Conservation (phyloP, 495 filamentous ascomycete species). For the Thozetella sp. region DNA sequence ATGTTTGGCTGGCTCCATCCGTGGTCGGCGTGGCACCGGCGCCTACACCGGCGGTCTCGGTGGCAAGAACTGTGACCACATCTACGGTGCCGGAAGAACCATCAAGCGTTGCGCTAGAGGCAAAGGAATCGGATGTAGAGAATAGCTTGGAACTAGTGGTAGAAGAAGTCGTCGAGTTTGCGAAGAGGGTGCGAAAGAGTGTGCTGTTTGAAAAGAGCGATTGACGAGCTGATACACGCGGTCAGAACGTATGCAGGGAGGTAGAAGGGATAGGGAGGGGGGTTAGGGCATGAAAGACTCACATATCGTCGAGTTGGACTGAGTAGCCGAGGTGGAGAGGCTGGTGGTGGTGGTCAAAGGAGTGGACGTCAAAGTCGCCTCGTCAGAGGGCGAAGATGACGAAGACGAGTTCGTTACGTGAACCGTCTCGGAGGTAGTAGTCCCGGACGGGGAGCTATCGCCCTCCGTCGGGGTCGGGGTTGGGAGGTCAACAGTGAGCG, state of each 20-base stretch:
- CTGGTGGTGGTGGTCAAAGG: constrained; percentile 41
- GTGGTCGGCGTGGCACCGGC: constrained; percentile 1
- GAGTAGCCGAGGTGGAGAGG: constrained; percentile 40
- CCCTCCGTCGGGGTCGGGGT: constrained; percentile 1
- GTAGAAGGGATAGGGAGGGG: background rate
- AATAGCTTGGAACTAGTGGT: constrained; percentile 14
- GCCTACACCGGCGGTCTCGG: constrained; percentile 4
- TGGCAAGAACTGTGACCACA: constrained; percentile 6
- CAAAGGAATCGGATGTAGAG: constrained; percentile 16
- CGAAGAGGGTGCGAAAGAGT: constrained; percentile 22
- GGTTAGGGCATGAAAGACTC: constrained; percentile 12
- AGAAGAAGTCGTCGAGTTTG: constrained; percentile 27
- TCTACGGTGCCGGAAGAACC: constrained; percentile 5
- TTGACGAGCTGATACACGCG: background rate
- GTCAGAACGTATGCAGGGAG: constrained; percentile 11
- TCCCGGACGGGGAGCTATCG: constrained; percentile 27
- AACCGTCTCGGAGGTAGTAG: constrained; percentile 17
- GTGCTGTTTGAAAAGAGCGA: constrained; percentile 42
- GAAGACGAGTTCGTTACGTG: constrained; percentile 5
- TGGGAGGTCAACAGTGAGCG: constrained; percentile 10
- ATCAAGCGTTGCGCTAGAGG: constrained; percentile 6
- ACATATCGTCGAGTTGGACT: constrained; percentile 46
- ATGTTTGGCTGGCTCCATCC: background rate
- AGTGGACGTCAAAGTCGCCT: constrained; percentile 45
- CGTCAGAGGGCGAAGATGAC: constrained; percentile 14